Evolutionary conservation across 441 rosid genomes (phyloP).

Genomic region (Theobroma grandiflorum): DNA sequence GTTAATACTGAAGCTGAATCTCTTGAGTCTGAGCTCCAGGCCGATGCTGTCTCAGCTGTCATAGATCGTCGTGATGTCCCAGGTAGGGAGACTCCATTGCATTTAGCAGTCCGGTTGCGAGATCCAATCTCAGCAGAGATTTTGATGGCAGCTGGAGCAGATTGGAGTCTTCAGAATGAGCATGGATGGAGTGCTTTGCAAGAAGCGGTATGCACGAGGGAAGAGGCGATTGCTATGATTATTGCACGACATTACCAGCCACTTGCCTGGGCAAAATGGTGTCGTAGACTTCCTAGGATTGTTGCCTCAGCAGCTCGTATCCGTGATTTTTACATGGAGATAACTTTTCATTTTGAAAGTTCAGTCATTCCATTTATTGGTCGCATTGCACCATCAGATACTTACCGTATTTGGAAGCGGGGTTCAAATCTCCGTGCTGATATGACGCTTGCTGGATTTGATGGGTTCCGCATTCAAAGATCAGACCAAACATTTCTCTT

Average conservation of each 20-base stretch:
- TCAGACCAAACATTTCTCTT: constrained; percentile 93
- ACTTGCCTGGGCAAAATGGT: constrained; percentile 99
- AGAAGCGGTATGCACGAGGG: constrained; percentile 95
- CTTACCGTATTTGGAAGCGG: constrained; percentile 97
- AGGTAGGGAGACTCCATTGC: constrained; percentile 95
- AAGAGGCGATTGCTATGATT: constrained; percentile 87
- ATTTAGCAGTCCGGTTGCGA: constrained; percentile 86
- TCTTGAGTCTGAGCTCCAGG: constrained; percentile 70
- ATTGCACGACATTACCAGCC: constrained; percentile 96
- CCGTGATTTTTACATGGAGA: constrained; percentile 97
- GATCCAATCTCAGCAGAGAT: constrained; percentile 90
- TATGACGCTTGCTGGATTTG: constrained; percentile 99
- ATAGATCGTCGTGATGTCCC: constrained; percentile 96
- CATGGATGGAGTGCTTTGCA: constrained; percentile 99
- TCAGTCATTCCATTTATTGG: constrained; percentile 96
- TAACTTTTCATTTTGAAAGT: constrained; percentile 96
- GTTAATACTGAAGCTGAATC: constrained; percentile 85
- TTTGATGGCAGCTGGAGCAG: constrained; percentile 96
- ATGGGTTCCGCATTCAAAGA: constrained; percentile 93
- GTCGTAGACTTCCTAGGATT: constrained; percentile 92
- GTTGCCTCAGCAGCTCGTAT: constrained; percentile 86
- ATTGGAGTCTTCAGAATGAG: constrained; percentile 99
- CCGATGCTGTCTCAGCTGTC: constrained; percentile 78
- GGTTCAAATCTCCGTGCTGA: constrained; percentile 98
- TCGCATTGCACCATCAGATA: constrained; percentile 99